Percentiles rank a stretch among this genome's conserved stretches.
Evolutionary conservation across 768 basidiomycete species (phyloP).

Genomic region (Mycena crocata): DNA sequence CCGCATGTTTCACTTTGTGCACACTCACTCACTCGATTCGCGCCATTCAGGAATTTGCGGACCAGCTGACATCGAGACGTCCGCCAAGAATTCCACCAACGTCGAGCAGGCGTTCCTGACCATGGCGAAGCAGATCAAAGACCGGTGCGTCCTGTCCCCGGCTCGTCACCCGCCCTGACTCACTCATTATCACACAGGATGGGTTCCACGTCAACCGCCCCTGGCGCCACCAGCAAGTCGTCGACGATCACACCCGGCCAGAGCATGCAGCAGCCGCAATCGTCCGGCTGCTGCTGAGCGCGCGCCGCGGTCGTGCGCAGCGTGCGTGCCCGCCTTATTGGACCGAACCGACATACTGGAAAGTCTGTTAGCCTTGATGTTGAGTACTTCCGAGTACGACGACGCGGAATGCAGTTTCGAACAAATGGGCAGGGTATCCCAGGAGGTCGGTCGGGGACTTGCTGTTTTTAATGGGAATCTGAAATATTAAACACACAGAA

Average conservation of each 20-base stretch:
- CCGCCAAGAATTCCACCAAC: slow-evolving; percentile 95
- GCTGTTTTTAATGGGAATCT: too few relatives aligned
- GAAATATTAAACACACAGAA: too few relatives aligned
- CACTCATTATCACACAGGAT: slow-evolving; percentile 56
- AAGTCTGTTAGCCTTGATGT: too few relatives aligned
- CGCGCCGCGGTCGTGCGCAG: neutral
- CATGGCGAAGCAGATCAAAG: slow-evolving; percentile 81
- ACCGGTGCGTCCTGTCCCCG: slow-evolving; percentile 26
- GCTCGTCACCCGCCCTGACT: slow-evolving; percentile 3
- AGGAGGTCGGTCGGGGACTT: too few relatives aligned
- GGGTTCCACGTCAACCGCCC: slow-evolving; percentile 64
- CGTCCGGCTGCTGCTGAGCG: slow-evolving; percentile 71
- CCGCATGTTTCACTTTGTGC: neutral
- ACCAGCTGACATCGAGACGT: slow-evolving; percentile 98
- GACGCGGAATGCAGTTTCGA: too few relatives aligned
- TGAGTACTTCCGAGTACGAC: too few relatives aligned
- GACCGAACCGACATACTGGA: too few relatives aligned
- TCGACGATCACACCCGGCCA: slow-evolving; percentile 73
- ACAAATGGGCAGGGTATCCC: too few relatives aligned
- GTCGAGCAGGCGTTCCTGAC: slow-evolving; percentile 99
- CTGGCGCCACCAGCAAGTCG: slow-evolving; percentile 68
- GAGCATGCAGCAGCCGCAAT: slow-evolving; percentile 65
- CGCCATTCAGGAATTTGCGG: slow-evolving; percentile 76
- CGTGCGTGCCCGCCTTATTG: too few relatives aligned
- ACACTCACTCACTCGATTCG: neutral